Percentiles rank a stretch among this genome's conserved stretches.
phyloP scores from a whole-genome alignment of 805 yeast genomes.

The Yarrowia sp. region DNA sequence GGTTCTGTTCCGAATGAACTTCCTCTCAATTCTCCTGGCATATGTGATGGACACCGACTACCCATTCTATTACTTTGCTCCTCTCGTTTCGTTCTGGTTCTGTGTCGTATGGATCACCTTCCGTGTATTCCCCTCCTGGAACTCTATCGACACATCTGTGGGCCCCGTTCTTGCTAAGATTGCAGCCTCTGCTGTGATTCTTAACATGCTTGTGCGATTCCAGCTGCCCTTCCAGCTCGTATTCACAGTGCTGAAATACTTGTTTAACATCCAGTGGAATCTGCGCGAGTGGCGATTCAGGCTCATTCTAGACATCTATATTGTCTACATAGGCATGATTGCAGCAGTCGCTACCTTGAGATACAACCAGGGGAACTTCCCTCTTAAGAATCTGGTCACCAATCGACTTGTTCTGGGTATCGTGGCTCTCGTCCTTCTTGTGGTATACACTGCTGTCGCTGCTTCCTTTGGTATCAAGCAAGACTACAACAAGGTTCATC shows the following conservation, averaged over 20 bases:
- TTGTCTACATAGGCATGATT: constrained; percentile 33
- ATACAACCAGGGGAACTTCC: constrained; percentile 7
- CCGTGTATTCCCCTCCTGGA: constrained; percentile 26
- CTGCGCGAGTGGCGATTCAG: constrained; percentile 33
- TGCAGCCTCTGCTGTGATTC: constrained; percentile 23
- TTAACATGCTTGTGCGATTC: constrained; percentile 26
- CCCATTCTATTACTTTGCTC: constrained; percentile 33
- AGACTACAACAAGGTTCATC: constrained; percentile 4
- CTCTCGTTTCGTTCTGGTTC: constrained; percentile 33
- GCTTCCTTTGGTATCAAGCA: not conserved
- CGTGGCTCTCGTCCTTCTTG: not conserved
- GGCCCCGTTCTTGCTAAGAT: constrained; percentile 27
- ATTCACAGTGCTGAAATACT: constrained; percentile 28
- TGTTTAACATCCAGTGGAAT: constrained; percentile 32
- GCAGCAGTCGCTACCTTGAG: constrained; percentile 28
- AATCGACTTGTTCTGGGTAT: not conserved
- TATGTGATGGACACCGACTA: constrained; percentile 33
- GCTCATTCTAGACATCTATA: constrained; percentile 30
- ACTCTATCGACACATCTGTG: constrained; percentile 29
- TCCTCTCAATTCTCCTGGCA: constrained; percentile 31
- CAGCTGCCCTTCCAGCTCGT: constrained; percentile 30
- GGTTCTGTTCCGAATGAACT: constrained; percentile 31
- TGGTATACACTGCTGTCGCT: not conserved
- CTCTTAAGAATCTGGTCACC: constrained; percentile 6
- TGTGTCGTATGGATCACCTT: constrained; percentile 31